Evolutionary conservation across 1,139 yeast genomes (phyloP).

Genomic region (Taphrina deformans): DNA sequence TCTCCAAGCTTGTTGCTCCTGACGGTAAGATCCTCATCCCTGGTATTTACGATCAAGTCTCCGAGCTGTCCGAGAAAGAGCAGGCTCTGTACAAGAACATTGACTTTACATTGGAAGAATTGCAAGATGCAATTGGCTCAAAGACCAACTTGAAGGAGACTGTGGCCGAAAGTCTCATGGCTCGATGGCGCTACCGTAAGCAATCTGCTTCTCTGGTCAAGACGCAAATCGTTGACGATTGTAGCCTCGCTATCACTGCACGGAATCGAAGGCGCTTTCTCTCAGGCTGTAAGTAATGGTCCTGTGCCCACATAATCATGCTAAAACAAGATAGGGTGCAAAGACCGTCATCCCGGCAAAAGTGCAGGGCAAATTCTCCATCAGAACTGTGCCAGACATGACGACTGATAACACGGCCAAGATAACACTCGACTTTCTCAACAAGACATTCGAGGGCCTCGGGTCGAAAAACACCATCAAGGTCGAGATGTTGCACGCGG

Average conservation of each 20-base stretch:
- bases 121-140: constrained; percentile 86
- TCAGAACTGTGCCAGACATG: constrained; percentile 95
- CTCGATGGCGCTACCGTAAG: constrained; percentile 77
- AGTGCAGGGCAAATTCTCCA: constrained; percentile 90
- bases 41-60: constrained; percentile 90
- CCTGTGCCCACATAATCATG: background rate
- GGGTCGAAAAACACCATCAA: constrained; percentile 72
- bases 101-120: constrained; percentile 79
- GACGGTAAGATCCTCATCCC: constrained; percentile 82
- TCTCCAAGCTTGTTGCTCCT: constrained; percentile 68
- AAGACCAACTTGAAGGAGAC: constrained; percentile 72
- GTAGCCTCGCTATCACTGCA: constrained; percentile 81
- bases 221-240: constrained; percentile 50
- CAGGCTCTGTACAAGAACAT: constrained; percentile 75
- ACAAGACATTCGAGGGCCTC: constrained; percentile 63
- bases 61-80: constrained; percentile 77
- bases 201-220: background rate
- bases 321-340: constrained; percentile 70
- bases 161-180: constrained; percentile 85
- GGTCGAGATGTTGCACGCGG: constrained; percentile 84
- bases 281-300: constrained; percentile 41
- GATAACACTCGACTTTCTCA: constrained; percentile 69
- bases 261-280: constrained; percentile 97
- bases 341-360: constrained; percentile 97
- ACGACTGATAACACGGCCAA: constrained; percentile 75